Base-by-base conservation (phyloP, 768 basidiomycete genomes). In the Lactifluus volemus region DNA sequence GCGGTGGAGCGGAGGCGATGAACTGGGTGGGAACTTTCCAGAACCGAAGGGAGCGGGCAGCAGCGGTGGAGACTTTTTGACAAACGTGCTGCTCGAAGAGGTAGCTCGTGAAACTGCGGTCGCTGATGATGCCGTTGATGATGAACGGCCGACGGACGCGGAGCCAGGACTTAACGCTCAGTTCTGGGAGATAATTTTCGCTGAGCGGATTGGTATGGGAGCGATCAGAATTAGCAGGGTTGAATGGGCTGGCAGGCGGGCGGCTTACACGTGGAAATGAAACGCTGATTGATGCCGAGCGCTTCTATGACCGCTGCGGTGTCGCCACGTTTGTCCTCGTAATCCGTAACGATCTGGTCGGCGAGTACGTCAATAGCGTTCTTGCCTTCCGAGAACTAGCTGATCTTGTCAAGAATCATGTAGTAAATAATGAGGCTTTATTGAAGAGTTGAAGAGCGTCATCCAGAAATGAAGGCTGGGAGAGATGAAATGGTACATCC, bases 381-480 rank as follows among this genome's bases (percentile, higher is more conserved):
- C 68, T 88, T 92, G 53, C 81, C 80, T 58, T 80, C 86, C 1
- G 89, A 84, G 68, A 95, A 98, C 39, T 82, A 81, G 70, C 89
- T 88, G 75, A 98, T 78, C 77, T 95, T 98, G 75, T 99, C 97
- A 61, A 97, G 79, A 71, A 98, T 83, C 59, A 97, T 77, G 74
- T 98, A 98, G 76, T 85, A 95, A 60, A 95, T 86, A 73, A 96
- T 96, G 67, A 96, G 78, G 74, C 92, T 96, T 65, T 9, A n/a
- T n/a, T n/a, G n/a, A n/a, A n/a, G n/a, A n/a, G 25, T 32, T 32
- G 3, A 32, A 32, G 3, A 32, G 32, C 32, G 49, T 45, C 25
- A 53, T 41, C 21, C n/a, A n/a, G n/a, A n/a, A 51, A 44, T 36
- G 17, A 21, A 25, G 9, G 50, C 25, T 38, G 29, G 17, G 45